Evolutionary conservation across 1,284 basidiomycete species (phyloP), one percentile per base, ranked within the genome.

Genomic region (Gomphus bonarii): DNA sequence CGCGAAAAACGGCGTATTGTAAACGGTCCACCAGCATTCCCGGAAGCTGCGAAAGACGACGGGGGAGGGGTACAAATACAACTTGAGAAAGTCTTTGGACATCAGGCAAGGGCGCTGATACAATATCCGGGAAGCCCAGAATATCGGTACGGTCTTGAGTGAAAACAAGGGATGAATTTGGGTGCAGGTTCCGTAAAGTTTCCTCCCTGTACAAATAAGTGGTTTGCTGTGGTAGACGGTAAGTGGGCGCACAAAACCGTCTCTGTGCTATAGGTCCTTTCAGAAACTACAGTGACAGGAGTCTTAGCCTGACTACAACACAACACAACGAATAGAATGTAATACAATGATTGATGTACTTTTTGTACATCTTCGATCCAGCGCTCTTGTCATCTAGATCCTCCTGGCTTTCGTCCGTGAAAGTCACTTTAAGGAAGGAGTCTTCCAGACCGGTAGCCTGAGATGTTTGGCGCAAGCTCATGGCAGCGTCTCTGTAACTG

Each of bases 151-250:
- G 65, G 60, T 82, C 79, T 16, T 69, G 65, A 3, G 81, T 77
- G 59, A 78, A 69, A 4, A 85, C 74, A 30, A 88, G 62, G 25
- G 81, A 80, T 62, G 85, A 74, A 5, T 77, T 73, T 3, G 85
- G 83, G 65, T 87, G 81, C 11, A 82, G 61, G 62, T 74, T 75
- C 47, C 75, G 76, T 47, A 88, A 70, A 28, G 73, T 67, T 58
- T 79, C 70, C 12, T 74, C 72, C n/a, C 82, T 82, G 58, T 40
- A 48, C 53, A 35, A 42, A 51, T 46, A 18, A 25, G 28, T 25
- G 8, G 11, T 5, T 2, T 11, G 12, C 20, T 5, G 25, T 9
- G 22, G 28, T 18, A 40, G 44, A 11, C 11, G 43, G 22, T 18
- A 12, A 46, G 9, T 22, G 9, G 18, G 16, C 44, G 20, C 10